A percentile compares a stretch with the other conserved stretches of the same genome.
Evolutionary conservation across 345 rosid species (phyloP).

Genomic region (Diplotaxis tenuifolia): DNA sequence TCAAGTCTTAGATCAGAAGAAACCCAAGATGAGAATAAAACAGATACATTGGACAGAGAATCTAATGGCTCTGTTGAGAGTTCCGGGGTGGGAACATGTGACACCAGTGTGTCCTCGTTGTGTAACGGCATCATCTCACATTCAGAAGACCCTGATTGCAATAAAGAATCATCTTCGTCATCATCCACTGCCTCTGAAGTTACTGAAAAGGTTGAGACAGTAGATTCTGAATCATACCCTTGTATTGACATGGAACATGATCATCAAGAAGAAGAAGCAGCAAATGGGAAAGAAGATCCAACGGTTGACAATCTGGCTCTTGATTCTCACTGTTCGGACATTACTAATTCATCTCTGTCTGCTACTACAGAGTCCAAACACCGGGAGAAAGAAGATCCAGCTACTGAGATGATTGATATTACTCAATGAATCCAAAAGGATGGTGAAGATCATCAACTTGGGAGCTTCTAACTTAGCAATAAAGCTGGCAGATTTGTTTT

Average conservation of each 20-base stretch:
- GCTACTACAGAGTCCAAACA: conserved; percentile 3
- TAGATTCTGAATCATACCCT: conserved; percentile 27
- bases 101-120: conserved; percentile 2
- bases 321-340: not conserved
- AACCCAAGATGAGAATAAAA: conserved; percentile 38
- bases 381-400: conserved; percentile 10
- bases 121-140: conserved; percentile 31
- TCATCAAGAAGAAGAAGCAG: conserved; percentile 18
- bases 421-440: conserved; percentile 1
- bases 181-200: conserved; percentile 10
- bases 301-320: not conserved
- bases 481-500: conserved; percentile 9
- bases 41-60: conserved; percentile 34
- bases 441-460: not conserved
- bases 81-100: conserved; percentile 6
- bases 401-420: conserved; percentile 16
- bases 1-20: conserved; percentile 49
- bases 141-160: conserved; percentile 32
- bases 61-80: conserved; percentile 37
- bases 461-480: conserved; percentile 35
- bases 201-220: conserved; percentile 17
- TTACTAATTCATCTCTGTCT: conserved; percentile 20
- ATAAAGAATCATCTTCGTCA: conserved; percentile 18
- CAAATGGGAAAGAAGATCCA: conserved; percentile 20
- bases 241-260: conserved; percentile 25